A percentile compares a stretch with the other conserved stretches of the same genome.
Conservation (phyloP, 2,329 filamentous ascomycete species). For the Colletotrichum orbiculare region DNA sequence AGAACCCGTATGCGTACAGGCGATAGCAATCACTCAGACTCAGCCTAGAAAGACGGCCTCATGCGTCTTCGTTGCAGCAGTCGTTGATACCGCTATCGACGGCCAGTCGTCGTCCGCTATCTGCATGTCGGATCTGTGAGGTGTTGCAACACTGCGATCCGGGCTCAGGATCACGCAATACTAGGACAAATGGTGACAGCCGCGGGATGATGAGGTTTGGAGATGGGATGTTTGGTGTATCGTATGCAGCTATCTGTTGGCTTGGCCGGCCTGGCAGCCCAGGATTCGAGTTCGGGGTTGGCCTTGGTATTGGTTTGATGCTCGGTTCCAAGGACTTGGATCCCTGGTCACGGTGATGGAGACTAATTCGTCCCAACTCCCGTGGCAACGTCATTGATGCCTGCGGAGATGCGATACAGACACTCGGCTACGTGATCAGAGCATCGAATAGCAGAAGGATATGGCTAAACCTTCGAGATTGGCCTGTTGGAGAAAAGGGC, state of each 20-base stretch:
- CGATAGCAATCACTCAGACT: too few species aligned
- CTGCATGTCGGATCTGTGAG: neutral
- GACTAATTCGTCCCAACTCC: neutral
- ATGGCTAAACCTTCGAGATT: too few species aligned
- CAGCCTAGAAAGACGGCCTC: too few species aligned
- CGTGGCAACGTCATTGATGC: neutral
- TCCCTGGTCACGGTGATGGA: neutral
- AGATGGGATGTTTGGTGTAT: neutral
- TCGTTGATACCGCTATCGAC: too few species aligned
- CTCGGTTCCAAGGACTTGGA: neutral
- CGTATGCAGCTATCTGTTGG: neutral
- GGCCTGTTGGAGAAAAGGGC: too few species aligned
- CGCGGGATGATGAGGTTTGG: slow-evolving; percentile 2
- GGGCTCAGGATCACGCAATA: neutral
- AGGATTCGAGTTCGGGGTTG: too few species aligned
- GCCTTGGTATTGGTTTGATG: neutral
- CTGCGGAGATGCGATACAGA: neutral
- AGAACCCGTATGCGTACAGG: too few species aligned
- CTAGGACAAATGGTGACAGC: neutral
- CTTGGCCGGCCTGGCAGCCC: neutral
- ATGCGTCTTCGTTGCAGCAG: too few species aligned
- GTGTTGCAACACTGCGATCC: slow-evolving; percentile 1
- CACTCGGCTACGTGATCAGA: too few species aligned
- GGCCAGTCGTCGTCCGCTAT: neutral
- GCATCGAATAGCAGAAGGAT: too few species aligned